Conservation (phyloP, 2,329 filamentous ascomycete species). For the Exophiala sp. region DNA sequence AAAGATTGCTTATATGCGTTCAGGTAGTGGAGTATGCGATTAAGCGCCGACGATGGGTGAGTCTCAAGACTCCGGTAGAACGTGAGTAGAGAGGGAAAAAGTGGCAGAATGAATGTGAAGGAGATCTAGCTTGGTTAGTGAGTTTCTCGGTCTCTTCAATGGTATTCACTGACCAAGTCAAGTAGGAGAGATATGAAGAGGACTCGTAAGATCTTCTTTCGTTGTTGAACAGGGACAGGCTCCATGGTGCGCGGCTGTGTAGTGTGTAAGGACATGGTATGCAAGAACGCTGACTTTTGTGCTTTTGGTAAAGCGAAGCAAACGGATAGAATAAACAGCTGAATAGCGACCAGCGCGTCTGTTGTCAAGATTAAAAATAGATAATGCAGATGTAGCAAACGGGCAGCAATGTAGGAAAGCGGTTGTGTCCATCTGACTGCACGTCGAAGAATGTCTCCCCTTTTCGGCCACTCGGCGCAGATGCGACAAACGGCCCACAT, state of each 20-base stretch:
- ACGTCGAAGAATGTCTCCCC: no score
- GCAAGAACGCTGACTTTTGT: not conserved
- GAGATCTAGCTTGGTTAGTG: constrained; percentile 64
- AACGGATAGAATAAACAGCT: not conserved
- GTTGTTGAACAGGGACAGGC: constrained; percentile 39
- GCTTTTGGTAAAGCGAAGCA: not conserved
- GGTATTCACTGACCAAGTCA: constrained; percentile 66
- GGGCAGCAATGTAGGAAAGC: not conserved
- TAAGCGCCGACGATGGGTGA: constrained; percentile 64
- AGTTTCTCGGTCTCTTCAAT: not conserved
- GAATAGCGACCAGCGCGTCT: constrained; percentile 7
- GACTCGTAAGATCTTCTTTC: constrained; percentile 80
- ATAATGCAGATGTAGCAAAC: not conserved
- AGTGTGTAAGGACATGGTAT: not conserved
- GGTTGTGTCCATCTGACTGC: not conserved
- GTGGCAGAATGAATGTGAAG: constrained; percentile 95
- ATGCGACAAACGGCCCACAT: no score
- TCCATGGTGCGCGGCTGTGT: constrained; percentile 29
- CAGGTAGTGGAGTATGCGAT: constrained; percentile 73
- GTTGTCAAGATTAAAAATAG: constrained; percentile 1
- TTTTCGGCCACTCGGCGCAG: no score
- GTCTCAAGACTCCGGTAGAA: constrained; percentile 87
- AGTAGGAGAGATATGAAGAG: constrained; percentile 85
- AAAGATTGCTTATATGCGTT: constrained; percentile 96
- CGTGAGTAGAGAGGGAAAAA: constrained; percentile 91